Conservation (phyloP, 345 rosid genomes). For the Pugionium cornutum region DNA sequence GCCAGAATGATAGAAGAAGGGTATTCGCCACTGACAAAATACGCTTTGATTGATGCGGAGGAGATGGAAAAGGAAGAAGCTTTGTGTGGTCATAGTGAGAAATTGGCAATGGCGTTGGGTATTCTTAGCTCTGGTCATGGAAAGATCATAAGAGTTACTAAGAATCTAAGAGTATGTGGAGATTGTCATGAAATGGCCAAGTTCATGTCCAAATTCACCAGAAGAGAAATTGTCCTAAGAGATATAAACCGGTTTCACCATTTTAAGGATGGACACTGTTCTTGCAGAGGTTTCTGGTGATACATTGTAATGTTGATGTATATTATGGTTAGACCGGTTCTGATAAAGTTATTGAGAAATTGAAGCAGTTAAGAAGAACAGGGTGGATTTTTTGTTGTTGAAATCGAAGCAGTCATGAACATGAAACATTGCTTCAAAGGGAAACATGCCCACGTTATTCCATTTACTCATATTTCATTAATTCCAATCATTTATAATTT, state of each 20-base stretch:
- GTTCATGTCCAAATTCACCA: conserved; percentile 57
- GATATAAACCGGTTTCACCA: conserved; percentile 73
- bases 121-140: conserved; percentile 55
- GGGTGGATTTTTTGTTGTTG: conserved; percentile 24
- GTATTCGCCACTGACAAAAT: conserved; percentile 45
- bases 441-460: conserved; percentile 20
- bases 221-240: conserved; percentile 65
- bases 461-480: conserved; percentile 11
- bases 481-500: conserved; percentile 26
- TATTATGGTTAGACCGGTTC: conserved; percentile 8
- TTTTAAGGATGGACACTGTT: conserved; percentile 64
- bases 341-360: conserved; percentile 16
- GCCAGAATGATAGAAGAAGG: conserved; percentile 62
- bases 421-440: conserved; percentile 42
- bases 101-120: conserved; percentile 68
- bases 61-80: conserved; percentile 68
- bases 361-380: conserved; percentile 32
- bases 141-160: conserved; percentile 57
- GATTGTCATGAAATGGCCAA: conserved; percentile 76
- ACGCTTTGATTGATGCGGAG: conserved; percentile 63
- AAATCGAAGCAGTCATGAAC: conserved; percentile 24
- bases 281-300: conserved; percentile 83
- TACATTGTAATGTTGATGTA: conserved; percentile 1
- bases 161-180: conserved; percentile 70
- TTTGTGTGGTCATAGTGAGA: conserved; percentile 76